A percentile compares a stretch with the other conserved stretches of the same genome.
These are phyloP conservation scores for Candida methanosorbosa DNA, from an alignment of 805 yeast species.

Conservation along the genomic window DNA sequence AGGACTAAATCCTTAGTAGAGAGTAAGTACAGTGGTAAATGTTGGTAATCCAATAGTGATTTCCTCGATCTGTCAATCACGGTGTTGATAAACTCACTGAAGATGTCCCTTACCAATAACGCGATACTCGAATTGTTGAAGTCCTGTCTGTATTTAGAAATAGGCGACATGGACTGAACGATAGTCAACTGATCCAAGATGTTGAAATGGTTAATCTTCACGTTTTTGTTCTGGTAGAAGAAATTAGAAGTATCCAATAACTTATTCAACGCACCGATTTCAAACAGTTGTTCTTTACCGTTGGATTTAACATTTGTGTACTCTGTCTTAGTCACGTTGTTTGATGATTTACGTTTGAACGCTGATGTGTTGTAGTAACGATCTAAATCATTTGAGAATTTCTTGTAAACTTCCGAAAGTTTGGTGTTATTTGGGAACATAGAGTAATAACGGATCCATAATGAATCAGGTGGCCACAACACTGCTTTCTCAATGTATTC, in stretches of 20 bases:
- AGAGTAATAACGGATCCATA: conserved; percentile 60
- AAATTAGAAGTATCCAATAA: neutral
- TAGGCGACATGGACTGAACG: too few relatives aligned
- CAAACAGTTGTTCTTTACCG: neutral
- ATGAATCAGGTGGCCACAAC: conserved; percentile 71
- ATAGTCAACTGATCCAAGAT: too few relatives aligned
- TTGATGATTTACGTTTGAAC: neutral
- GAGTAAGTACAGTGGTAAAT: too few relatives aligned
- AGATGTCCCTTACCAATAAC: too few relatives aligned
- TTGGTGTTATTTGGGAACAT: conserved; percentile 45
- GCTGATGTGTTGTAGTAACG: neutral
- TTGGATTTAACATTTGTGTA: neutral
- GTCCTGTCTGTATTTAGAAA: too few relatives aligned
- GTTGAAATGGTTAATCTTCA: too few relatives aligned
- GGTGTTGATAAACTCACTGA: too few relatives aligned
- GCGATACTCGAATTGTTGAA: too few relatives aligned
- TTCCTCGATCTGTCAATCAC: too few relatives aligned
- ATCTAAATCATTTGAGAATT: conserved; percentile 34
- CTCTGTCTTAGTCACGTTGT: neutral
- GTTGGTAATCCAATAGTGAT: too few relatives aligned
- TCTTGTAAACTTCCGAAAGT: conserved; percentile 35
- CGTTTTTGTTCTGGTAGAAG: neutral
- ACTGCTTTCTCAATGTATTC: conserved; percentile 50
- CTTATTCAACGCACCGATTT: neutral
- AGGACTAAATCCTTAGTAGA: too few relatives aligned